Evolutionary conservation across 257 asterid genomes (phyloP).

Genomic region (Solanum neorickii): DNA sequence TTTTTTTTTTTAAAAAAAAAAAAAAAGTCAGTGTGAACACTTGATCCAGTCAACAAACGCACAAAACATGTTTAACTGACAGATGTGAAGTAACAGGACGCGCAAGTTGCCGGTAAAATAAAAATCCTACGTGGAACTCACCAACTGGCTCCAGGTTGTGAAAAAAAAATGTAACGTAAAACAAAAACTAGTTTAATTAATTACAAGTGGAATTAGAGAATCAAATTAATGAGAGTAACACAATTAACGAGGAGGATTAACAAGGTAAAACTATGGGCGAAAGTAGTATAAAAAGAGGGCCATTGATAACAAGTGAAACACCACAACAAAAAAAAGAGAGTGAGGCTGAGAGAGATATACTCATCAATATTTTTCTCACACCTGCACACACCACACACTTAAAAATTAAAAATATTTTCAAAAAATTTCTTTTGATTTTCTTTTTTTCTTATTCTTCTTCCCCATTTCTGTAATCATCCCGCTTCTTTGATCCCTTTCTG

Average conservation of each 20-base stretch:
- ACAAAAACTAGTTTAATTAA: not conserved
- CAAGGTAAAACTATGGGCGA: conserved; percentile 6
- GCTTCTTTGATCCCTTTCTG: conserved; percentile 89
- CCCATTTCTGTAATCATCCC: conserved; percentile 48
- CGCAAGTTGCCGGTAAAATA: not conserved
- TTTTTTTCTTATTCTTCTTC: not conserved
- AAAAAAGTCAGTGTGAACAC: not conserved
- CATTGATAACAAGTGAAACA: not conserved
- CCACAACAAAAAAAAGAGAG: conserved; percentile 14
- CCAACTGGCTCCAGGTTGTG: not conserved
- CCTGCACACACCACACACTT: conserved; percentile 40
- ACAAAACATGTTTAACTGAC: not conserved
- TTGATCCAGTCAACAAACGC: not conserved
- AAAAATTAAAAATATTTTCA: not conserved
- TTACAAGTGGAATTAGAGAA: not conserved
- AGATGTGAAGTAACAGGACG: not conserved
- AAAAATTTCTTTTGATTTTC: not conserved
- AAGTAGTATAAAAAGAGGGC: conserved; percentile 23
- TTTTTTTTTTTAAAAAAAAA: too few relatives aligned
- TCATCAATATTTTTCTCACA: conserved; percentile 31
- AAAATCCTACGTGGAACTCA: not conserved
- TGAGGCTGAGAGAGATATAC: conserved; percentile 27
- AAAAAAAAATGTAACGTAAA: not conserved
- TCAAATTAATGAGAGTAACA: not conserved
- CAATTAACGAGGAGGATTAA: conserved; percentile 15